Percentiles rank a stretch among this genome's conserved stretches.
Evolutionary conservation across 2,329 filamentous ascomycete genomes (phyloP).

Genomic region (Penicillium sp.): DNA sequence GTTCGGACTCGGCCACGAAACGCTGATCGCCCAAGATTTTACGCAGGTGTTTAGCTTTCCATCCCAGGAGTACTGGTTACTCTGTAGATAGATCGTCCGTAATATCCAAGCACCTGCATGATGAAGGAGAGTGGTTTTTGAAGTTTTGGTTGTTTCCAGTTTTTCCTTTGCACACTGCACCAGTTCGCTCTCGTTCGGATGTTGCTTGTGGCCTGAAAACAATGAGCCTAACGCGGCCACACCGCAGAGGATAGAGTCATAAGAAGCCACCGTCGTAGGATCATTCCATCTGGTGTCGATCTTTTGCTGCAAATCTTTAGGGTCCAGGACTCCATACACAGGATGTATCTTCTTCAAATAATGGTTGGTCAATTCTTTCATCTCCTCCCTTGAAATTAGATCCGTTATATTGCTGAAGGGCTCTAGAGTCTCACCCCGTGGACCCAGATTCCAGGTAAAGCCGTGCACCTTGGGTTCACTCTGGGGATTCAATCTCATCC

Average conservation of each 20-base stretch:
- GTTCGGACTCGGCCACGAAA: neutral
- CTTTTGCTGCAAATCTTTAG: neutral
- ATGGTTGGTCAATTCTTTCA: neutral
- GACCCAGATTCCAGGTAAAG: neutral
- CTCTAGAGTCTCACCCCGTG: neutral
- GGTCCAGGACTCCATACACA: neutral
- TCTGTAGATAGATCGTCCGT: neutral
- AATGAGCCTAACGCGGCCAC: neutral
- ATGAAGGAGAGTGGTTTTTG: neutral
- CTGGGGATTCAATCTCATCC: neutral
- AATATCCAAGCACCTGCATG: neutral
- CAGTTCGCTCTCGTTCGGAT: neutral
- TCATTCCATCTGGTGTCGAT: neutral
- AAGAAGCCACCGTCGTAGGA: neutral
- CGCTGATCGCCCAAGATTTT: neutral
- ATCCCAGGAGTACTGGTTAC: neutral
- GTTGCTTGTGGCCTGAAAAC: neutral
- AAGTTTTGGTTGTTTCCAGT: neutral
- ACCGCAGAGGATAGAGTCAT: neutral
- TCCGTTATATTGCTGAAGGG: neutral
- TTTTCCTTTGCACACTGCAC: neutral
- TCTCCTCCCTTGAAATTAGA: neutral
- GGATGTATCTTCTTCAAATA: neutral
- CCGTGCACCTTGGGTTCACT: neutral
- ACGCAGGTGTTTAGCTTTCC: neutral